phyloP scores from a whole-genome alignment of 805 yeast genomes.

The Zygosaccharomyces gambellarensis region DNA sequence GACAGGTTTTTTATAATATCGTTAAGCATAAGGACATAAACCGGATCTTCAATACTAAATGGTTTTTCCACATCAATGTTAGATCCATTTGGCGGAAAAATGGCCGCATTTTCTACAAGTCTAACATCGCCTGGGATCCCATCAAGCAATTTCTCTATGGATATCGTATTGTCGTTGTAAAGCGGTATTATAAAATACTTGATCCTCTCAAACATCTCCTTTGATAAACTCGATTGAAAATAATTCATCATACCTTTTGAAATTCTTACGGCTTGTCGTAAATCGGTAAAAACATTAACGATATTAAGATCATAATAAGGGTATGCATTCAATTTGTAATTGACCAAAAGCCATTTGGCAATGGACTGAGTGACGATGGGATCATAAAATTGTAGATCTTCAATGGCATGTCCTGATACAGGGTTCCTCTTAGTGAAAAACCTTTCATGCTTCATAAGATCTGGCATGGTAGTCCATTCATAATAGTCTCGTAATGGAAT shows the following conservation, averaged over 20 bases:
- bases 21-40: conserved; percentile 27
- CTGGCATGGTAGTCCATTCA: conserved; percentile 15
- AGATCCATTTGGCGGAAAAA: conserved; percentile 11
- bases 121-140: conserved; percentile 21
- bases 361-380: conserved; percentile 34
- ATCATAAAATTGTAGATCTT: conserved; percentile 12
- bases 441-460: conserved; percentile 16
- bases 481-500: conserved; percentile 17
- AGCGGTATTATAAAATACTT: conserved; percentile 28
- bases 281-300: conserved; percentile 27
- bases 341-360: conserved; percentile 71
- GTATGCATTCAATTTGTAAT: conserved; percentile 61
- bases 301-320: conserved; percentile 61
- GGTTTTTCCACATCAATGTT: conserved; percentile 2
- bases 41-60: conserved; percentile 28
- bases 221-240: conserved; percentile 15
- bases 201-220: conserved; percentile 24
- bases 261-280: conserved; percentile 20
- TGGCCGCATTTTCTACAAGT: conserved; percentile 16
- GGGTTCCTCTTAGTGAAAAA: conserved; percentile 14
- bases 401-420: not conserved
- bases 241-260: conserved; percentile 20
- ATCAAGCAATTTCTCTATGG: conserved; percentile 3
- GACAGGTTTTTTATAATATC: conserved; percentile 27
- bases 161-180: conserved; percentile 14